Evolutionary conservation across 192 early-diverging fungal species (phyloP).

Genomic region (Backusella circina): DNA sequence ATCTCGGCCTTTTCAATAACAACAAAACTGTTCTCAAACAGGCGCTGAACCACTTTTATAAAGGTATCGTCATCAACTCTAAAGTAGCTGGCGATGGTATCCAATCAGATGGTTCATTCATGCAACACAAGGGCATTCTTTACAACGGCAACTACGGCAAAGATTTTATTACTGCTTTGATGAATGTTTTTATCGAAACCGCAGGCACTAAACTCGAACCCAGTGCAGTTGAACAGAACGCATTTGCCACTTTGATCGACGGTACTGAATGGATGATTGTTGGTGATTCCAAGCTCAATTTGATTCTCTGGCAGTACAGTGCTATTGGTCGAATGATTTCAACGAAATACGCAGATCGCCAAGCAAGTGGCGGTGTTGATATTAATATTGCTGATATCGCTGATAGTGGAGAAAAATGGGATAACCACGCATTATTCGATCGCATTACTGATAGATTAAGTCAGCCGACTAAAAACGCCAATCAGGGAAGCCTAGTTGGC

Average conservation of each 20-base stretch:
- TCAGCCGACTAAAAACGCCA: background rate
- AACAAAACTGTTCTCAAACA: conserved; percentile 2
- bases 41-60: conserved; percentile 10
- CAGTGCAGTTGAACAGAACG: background rate
- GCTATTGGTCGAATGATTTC: conserved; percentile 29
- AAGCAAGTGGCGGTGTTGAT: conserved; percentile 13
- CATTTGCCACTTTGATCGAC: conserved; percentile 15
- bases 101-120: conserved; percentile 24
- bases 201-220: conserved; percentile 11
- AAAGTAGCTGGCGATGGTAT: conserved; percentile 12
- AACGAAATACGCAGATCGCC: background rate
- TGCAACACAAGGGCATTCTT: conserved; percentile 20
- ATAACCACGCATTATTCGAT: background rate
- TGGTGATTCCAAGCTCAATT: conserved; percentile 5
- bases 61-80: background rate
- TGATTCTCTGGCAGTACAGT: conserved; percentile 20
- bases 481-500: conserved; percentile 12
- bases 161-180: conserved; percentile 15
- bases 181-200: conserved; percentile 14
- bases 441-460: conserved; percentile 9
- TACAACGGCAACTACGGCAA: conserved; percentile 30
- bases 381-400: conserved; percentile 13
- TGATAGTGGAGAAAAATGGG: conserved; percentile 12
- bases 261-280: conserved; percentile 30
- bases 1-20: conserved; percentile 3